phyloP scores from a whole-genome alignment of 2,329 filamentous ascomycete genomes.

The Penicillium sp. region DNA sequence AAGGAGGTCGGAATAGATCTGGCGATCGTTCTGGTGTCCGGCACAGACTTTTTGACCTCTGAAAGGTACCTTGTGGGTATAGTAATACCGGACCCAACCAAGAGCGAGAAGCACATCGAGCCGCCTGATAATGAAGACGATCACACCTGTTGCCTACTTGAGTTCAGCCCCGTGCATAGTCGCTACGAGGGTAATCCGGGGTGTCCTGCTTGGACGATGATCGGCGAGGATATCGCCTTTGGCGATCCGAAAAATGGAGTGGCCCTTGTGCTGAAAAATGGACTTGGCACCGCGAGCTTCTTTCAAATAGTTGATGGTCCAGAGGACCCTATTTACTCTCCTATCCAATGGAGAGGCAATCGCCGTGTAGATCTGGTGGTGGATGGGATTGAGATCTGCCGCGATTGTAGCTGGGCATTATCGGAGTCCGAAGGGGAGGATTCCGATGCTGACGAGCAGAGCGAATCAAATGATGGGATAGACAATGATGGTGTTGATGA shows the following conservation, averaged over 20 bases:
- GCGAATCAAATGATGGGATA: not conserved
- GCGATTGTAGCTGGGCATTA: not conserved
- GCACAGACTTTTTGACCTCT: not conserved
- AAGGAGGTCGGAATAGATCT: not conserved
- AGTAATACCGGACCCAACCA: not conserved
- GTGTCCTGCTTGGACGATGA: not conserved
- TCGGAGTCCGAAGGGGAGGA: not conserved
- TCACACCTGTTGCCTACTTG: not conserved
- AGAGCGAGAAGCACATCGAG: not conserved
- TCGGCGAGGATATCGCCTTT: not conserved
- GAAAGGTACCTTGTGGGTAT: not conserved
- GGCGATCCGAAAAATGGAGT: constrained; percentile 1
- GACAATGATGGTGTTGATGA: not conserved
- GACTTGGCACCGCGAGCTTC: not conserved
- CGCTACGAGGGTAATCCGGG: not conserved
- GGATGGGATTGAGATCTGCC: not conserved
- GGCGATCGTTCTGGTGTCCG: not conserved
- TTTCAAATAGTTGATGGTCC: not conserved
- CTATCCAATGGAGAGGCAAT: not conserved
- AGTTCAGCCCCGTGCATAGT: not conserved
- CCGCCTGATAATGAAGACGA: not conserved
- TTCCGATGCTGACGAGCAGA: not conserved
- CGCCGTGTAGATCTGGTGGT: not conserved
- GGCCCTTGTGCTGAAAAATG: constrained; percentile 9
- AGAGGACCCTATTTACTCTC: constrained; percentile 2